These are phyloP conservation scores for Exsudoporus frostii DNA, from an alignment of 768 basidiomycete genomes.

Conservation along the genomic window DNA sequence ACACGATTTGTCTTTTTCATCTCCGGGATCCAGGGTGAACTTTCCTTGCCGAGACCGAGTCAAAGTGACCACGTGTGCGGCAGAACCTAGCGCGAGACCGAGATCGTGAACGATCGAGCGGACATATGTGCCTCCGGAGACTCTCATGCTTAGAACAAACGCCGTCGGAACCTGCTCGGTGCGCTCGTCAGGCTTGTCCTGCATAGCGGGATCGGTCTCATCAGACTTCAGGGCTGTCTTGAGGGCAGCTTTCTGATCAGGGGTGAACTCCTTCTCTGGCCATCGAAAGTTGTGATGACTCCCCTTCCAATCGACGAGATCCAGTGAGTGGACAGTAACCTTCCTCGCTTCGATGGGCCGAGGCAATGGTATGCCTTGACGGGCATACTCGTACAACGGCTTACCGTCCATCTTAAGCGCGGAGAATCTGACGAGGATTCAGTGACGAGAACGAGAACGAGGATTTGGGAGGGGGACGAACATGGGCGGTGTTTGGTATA, in stretches of 20 bases:
- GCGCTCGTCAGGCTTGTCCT: conserved; percentile 32
- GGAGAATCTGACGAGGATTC: conserved; percentile 67
- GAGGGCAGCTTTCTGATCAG: conserved; percentile 67
- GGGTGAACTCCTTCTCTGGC: conserved; percentile 69
- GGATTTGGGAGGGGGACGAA: conserved; percentile 32
- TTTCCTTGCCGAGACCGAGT: conserved; percentile 86
- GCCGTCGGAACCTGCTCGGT: conserved; percentile 55
- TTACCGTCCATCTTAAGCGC: conserved; percentile 98
- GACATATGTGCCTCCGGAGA: conserved; percentile 96
- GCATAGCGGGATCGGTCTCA: conserved; percentile 37
- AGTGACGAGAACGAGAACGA: background rate
- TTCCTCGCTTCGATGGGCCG: conserved; percentile 88
- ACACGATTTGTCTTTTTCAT: conserved; percentile 56
- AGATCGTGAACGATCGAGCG: conserved; percentile 94
- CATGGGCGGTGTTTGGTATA: conserved; percentile 92
- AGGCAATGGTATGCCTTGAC: conserved; percentile 85
- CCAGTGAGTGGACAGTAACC: conserved; percentile 78
- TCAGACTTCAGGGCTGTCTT: conserved; percentile 57
- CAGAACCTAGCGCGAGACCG: conserved; percentile 76
- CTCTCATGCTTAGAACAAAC: conserved; percentile 88
- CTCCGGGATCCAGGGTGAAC: conserved; percentile 54
- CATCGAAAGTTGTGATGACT: conserved; percentile 70
- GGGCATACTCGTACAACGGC: conserved; percentile 93
- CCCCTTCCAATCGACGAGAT: conserved; percentile 77
- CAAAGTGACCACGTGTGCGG: conserved; percentile 91